Evolutionary conservation across 768 basidiomycete genomes (phyloP).

Genomic region (Podaxis sp.): DNA sequence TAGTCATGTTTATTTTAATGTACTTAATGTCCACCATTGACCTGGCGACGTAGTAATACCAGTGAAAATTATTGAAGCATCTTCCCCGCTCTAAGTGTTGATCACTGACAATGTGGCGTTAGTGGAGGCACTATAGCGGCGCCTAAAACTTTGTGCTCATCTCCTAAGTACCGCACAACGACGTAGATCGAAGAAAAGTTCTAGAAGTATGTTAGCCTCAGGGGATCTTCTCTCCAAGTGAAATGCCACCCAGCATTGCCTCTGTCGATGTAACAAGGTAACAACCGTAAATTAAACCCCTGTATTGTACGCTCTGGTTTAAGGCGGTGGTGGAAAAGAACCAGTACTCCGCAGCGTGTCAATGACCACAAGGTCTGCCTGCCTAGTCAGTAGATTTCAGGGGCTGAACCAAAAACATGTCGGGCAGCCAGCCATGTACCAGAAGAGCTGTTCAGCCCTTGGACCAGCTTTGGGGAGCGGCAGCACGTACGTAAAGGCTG

Average conservation of each 20-base stretch:
- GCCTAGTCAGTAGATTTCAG: not conserved
- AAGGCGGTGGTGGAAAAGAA: not conserved
- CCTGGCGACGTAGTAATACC: not conserved
- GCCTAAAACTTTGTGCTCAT: not conserved
- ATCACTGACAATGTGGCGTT: not conserved
- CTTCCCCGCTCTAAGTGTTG: not conserved
- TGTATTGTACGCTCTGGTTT: not conserved
- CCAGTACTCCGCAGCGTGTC: not conserved
- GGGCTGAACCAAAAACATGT: not conserved
- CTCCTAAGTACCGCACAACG: not conserved
- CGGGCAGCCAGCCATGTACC: too few relatives aligned
- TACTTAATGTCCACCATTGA: not conserved
- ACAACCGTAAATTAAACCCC: not conserved
- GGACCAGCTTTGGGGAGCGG: not conserved
- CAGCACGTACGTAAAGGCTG: not conserved
- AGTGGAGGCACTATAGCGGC: not conserved
- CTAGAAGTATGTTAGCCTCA: conserved; percentile 4
- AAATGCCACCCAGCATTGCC: not conserved
- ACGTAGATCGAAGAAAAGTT: not conserved
- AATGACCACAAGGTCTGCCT: not conserved
- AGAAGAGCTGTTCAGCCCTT: too few relatives aligned
- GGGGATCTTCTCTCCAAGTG: not conserved
- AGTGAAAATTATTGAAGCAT: not conserved
- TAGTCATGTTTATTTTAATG: not conserved
- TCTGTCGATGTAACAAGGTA: not conserved